Percentiles rank a stretch among this genome's conserved stretches.
Conservation (phyloP, 2,329 filamentous ascomycete genomes). For the Pseudogymnoascus sp. region DNA sequence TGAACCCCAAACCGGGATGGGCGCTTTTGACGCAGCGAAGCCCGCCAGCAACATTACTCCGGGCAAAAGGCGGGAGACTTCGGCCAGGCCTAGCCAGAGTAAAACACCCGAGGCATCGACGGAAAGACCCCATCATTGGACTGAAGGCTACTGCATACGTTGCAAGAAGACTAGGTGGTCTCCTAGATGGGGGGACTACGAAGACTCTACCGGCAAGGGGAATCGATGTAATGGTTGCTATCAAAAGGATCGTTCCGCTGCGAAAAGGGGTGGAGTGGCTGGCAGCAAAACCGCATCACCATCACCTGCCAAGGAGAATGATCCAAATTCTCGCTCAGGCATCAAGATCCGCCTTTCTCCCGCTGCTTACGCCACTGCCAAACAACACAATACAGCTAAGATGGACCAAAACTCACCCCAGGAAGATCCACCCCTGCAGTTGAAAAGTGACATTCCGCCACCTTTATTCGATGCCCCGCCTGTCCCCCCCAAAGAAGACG, state of each 20-base stretch:
- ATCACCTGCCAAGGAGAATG: background rate
- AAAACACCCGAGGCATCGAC: background rate
- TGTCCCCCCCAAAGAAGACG: background rate
- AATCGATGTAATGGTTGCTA: background rate
- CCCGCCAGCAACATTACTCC: background rate
- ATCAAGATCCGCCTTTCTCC: background rate
- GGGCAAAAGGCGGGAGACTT: background rate
- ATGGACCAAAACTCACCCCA: background rate
- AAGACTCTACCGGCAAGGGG: background rate
- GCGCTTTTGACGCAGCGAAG: background rate
- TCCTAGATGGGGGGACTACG: background rate
- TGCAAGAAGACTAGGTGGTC: background rate
- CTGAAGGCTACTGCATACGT: background rate
- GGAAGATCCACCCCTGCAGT: background rate
- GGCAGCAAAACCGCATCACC: background rate
- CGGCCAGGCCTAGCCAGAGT: background rate
- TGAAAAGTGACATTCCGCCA: background rate
- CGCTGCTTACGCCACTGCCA: background rate
- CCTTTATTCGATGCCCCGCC: background rate
- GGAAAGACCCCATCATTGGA: background rate
- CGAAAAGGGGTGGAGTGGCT: background rate
- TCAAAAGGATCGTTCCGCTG: background rate
- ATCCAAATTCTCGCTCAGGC: background rate
- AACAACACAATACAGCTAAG: background rate
- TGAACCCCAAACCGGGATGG: background rate